Evolutionary conservation across 2,329 filamentous ascomycete genomes (phyloP).

Genomic region (Penicillium sp.): DNA sequence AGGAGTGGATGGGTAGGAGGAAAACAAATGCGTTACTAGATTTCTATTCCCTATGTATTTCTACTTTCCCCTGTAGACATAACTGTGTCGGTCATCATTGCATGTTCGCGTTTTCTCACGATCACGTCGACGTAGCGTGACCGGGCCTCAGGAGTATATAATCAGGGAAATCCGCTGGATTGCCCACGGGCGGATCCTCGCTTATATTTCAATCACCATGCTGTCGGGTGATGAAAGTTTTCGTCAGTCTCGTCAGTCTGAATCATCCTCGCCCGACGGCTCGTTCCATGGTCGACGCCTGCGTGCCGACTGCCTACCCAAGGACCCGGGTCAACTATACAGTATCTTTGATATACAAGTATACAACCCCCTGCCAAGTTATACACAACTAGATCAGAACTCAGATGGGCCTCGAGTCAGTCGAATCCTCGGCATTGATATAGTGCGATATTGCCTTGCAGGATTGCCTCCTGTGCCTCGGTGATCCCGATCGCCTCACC

Average conservation of each 20-base stretch:
- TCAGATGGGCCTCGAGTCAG: not conserved
- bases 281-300: slow-evolving; percentile 25
- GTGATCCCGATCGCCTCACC: not conserved
- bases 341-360: not conserved
- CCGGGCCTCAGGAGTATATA: slow-evolving; percentile 16
- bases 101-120: slow-evolving; percentile 17
- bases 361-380: not conserved
- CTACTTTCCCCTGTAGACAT: slow-evolving; percentile 6
- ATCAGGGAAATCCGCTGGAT: slow-evolving; percentile 5
- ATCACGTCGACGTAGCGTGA: slow-evolving; percentile 30
- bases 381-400: not conserved
- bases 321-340: slow-evolving; percentile 14
- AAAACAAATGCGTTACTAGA: slow-evolving; percentile 15
- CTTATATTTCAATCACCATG: slow-evolving; percentile 19
- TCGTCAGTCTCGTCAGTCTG: slow-evolving; percentile 30
- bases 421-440: not conserved
- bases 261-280: slow-evolving; percentile 20
- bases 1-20: not conserved
- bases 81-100: slow-evolving; percentile 25
- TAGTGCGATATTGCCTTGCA: not conserved
- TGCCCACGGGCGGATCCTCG: slow-evolving; percentile 2
- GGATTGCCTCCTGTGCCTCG: not conserved
- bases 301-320: slow-evolving; percentile 18
- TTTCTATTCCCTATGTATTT: not conserved
- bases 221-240: slow-evolving; percentile 26